These are phyloP conservation scores for Nepenthes alata DNA, from an alignment of 179 eudicot genomes.

Conservation along the genomic window DNA sequence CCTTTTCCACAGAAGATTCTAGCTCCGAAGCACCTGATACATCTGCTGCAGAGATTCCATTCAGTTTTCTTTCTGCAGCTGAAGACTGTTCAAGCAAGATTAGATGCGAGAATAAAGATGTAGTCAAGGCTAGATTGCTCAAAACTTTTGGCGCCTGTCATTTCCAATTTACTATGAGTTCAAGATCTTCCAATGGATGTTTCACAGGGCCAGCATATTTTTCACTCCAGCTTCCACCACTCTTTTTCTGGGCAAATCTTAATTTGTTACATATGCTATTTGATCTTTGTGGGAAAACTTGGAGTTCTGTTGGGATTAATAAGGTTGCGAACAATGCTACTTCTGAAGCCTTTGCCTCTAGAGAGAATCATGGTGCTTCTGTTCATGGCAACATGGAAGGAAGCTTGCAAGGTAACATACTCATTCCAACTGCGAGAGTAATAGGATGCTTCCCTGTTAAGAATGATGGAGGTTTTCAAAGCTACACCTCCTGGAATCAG, in stretches of 20 bases:
- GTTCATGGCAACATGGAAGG: slow-evolving; percentile 20
- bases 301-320: slow-evolving; percentile 20
- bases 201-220: slow-evolving; percentile 36
- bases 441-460: slow-evolving; percentile 54
- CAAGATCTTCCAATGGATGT: slow-evolving; percentile 23
- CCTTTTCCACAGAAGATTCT: slow-evolving; percentile 21
- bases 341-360: slow-evolving; percentile 11
- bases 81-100: slow-evolving; percentile 17
- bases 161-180: slow-evolving; percentile 33
- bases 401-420: slow-evolving; percentile 37
- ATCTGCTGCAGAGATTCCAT: slow-evolving; percentile 18
- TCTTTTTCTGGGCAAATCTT: slow-evolving; percentile 58
- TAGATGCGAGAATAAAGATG: slow-evolving; percentile 17
- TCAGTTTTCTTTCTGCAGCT: slow-evolving; percentile 1
- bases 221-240: slow-evolving; percentile 57
- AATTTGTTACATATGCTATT: slow-evolving; percentile 26
- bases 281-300: slow-evolving; percentile 31
- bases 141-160: slow-evolving; percentile 41
- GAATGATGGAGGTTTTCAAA: slow-evolving; percentile 25
- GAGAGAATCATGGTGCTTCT: slow-evolving; percentile 14
- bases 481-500: slow-evolving; percentile 52
- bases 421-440: slow-evolving; percentile 60
- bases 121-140: slow-evolving; percentile 47
- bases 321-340: slow-evolving; percentile 10
- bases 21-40: slow-evolving; percentile 14